Conservation (phyloP, 169 alveolate genomes). For the Cryptosporidium meleagridis region DNA sequence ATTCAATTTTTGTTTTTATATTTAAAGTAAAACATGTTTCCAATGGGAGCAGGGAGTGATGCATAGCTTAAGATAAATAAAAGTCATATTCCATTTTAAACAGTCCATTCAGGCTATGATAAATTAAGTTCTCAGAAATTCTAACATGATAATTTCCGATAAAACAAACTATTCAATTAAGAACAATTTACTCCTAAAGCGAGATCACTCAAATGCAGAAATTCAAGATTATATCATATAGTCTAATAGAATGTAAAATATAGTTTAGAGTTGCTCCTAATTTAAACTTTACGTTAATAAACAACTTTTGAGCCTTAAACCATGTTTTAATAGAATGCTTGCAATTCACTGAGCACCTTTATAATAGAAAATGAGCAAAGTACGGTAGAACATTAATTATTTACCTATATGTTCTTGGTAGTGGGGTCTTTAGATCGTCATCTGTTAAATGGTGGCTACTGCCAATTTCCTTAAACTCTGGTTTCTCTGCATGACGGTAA, state of each 20-base stretch:
- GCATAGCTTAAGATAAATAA: constrained; percentile 1
- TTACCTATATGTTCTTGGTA: constrained; percentile 30
- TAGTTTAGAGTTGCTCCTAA: constrained; percentile 35
- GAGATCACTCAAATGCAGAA: not conserved
- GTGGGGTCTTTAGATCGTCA: constrained; percentile 57
- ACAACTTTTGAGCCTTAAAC: not conserved
- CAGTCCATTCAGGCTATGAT: not conserved
- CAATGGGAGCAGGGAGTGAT: constrained; percentile 9
- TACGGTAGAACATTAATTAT: not conserved
- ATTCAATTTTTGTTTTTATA: not conserved
- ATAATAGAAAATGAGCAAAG: not conserved
- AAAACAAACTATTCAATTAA: not conserved
- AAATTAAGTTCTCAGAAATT: constrained; percentile 8
- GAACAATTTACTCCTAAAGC: not conserved
- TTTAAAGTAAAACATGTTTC: not conserved
- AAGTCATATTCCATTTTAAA: not conserved
- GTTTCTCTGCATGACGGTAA: not conserved
- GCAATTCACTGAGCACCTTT: not conserved
- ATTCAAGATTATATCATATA: constrained; percentile 5
- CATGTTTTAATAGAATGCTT: not conserved
- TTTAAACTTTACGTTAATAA: constrained; percentile 11
- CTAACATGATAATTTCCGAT: not conserved
- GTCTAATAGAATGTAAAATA: constrained; percentile 1
- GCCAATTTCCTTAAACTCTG: not conserved
- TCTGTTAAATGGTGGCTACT: not conserved